A percentile compares a stretch with the other conserved stretches of the same genome.
These are phyloP conservation scores for Leucocoprinus sp. DNA, from an alignment of 768 basidiomycete genomes.

Conservation along the genomic window DNA sequence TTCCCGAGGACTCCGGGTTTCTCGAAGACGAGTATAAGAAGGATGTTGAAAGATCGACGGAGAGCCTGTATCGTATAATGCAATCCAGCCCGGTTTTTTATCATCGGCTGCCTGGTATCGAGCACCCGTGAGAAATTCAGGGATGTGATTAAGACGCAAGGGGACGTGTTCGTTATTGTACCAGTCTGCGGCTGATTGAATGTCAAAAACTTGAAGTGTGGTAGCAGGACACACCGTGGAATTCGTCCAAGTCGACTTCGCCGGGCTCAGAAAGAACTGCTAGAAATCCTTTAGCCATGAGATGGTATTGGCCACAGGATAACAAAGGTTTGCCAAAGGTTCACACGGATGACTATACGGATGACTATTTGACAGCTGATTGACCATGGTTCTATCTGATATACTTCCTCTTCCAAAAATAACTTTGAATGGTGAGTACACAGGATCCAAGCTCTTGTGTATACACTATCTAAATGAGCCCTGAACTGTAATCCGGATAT, in stretches of 20 bases:
- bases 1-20: slow-evolving; percentile 36
- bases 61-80: slow-evolving; percentile 41
- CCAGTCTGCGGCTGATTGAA: slow-evolving; percentile 29
- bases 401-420: too few relatives aligned
- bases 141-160: slow-evolving; percentile 36
- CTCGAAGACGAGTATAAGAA: slow-evolving; percentile 35
- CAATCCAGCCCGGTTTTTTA: slow-evolving; percentile 34
- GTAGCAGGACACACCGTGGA: slow-evolving; percentile 27
- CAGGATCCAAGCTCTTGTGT: too few relatives aligned
- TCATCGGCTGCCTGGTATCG: slow-evolving; percentile 32
- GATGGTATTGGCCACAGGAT: slow-evolving; percentile 13
- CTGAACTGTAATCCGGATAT: too few relatives aligned
- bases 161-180: slow-evolving; percentile 52
- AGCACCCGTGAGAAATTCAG: slow-evolving; percentile 40
- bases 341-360: too few relatives aligned
- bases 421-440: too few relatives aligned
- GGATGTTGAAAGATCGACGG: slow-evolving; percentile 31
- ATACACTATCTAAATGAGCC: too few relatives aligned
- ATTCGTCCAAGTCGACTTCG: slow-evolving; percentile 35
- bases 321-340: background rate
- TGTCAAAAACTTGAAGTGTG: background rate
- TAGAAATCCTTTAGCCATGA: slow-evolving; percentile 33
- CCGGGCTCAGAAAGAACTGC: slow-evolving; percentile 41
- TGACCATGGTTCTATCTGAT: too few relatives aligned
- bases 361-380: too few relatives aligned